These are phyloP conservation scores for Citrus unshiu DNA, from an alignment of 345 rosid genomes.

Conservation along the genomic window DNA sequence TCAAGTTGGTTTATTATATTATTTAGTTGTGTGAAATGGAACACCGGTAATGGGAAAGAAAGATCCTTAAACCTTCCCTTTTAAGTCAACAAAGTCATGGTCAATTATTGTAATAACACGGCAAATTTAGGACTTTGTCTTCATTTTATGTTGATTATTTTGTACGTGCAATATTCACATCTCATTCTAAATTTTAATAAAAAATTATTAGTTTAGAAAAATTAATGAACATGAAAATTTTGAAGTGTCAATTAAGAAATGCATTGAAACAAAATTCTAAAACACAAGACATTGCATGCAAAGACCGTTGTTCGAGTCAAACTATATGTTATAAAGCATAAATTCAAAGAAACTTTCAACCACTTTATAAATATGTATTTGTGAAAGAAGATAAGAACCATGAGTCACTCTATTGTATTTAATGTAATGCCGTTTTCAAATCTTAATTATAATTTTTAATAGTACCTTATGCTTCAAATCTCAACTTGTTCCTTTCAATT, in stretches of 20 bases:
- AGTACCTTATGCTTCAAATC: neutral
- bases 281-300: neutral
- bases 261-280: neutral
- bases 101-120: neutral
- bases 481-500: neutral
- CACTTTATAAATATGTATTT: neutral
- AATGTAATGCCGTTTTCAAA: neutral
- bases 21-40: neutral
- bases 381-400: neutral
- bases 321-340: no score
- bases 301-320: neutral
- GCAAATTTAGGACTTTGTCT: neutral
- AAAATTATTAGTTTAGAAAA: no score
- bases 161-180: neutral
- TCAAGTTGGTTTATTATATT: neutral
- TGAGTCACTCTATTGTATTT: neutral
- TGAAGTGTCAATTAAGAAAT: no score
- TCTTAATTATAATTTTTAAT: neutral
- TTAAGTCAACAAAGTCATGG: neutral
- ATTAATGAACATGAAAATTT: no score
- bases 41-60: neutral
- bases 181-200: neutral
- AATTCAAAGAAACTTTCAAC: neutral
- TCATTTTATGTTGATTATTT: neutral
- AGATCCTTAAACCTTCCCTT: neutral